These are phyloP conservation scores for Salvia hispanica DNA, from an alignment of 257 asterid species.

Conservation along the genomic window DNA sequence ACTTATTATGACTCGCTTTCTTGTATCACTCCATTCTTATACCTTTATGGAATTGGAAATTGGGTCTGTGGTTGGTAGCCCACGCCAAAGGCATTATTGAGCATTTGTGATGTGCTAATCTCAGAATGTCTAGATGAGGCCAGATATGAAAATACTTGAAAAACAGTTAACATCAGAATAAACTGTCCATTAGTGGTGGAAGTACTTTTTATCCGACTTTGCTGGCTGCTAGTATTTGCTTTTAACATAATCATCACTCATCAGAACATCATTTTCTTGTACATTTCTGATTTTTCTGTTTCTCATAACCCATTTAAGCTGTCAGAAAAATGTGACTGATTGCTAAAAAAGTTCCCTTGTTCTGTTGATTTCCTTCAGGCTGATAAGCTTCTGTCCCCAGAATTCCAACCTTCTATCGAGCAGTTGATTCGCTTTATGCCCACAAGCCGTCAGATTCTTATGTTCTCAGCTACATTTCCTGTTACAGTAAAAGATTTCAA, in stretches of 20 bases:
- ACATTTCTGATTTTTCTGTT: neutral
- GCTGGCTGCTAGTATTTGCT: conserved; percentile 18
- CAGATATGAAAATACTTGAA: conserved; percentile 7
- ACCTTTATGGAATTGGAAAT: conserved; percentile 16
- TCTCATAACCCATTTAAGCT: conserved; percentile 1
- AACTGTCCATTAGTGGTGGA: conserved; percentile 14
- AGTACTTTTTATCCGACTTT: conserved; percentile 17
- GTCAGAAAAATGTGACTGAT: conserved; percentile 19
- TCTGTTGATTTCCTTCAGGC: conserved; percentile 61
- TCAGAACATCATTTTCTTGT: conserved; percentile 10
- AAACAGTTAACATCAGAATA: conserved; percentile 3
- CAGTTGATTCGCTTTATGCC: conserved; percentile 73
- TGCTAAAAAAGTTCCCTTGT: conserved; percentile 12
- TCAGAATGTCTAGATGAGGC: conserved; percentile 5
- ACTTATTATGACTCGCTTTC: neutral
- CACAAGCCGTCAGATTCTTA: conserved; percentile 74
- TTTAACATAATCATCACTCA: conserved; percentile 9
- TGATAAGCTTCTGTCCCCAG: conserved; percentile 90
- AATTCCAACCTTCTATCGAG: conserved; percentile 85
- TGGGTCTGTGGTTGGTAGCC: neutral
- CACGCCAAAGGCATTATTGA: neutral
- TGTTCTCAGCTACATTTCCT: conserved; percentile 93
- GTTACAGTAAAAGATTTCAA: conserved; percentile 84
- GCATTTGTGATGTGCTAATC: conserved; percentile 9
- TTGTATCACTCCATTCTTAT: neutral